Conservation (phyloP, 257 asterid species). For the Thymus mandschuricus region DNA sequence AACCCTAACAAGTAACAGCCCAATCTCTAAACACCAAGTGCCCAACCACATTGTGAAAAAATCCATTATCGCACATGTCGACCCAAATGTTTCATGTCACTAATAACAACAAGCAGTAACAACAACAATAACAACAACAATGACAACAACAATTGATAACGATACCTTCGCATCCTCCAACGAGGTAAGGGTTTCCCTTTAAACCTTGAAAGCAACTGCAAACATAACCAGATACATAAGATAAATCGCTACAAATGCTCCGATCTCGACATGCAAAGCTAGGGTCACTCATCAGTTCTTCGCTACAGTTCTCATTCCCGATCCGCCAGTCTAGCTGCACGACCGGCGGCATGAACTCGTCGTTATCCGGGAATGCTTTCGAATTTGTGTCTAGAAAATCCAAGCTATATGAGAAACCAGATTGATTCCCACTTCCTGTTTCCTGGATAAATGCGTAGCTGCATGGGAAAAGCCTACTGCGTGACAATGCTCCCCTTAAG, state of each 20-base stretch:
- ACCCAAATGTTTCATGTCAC: no score
- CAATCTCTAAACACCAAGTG: no score
- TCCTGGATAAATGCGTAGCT: conserved; percentile 2
- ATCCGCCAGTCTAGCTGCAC: no score
- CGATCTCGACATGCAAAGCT: not conserved
- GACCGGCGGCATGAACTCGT: not conserved
- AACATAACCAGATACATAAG: not conserved
- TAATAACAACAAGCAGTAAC: no score
- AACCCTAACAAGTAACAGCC: no score
- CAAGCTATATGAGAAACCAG: not conserved
- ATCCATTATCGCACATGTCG: no score
- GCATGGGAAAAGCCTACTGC: not conserved
- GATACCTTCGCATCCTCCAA: not conserved
- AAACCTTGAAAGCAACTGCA: not conserved
- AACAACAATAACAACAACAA: no score
- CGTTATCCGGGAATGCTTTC: not conserved
- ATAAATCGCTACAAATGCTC: not conserved
- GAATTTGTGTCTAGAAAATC: not conserved
- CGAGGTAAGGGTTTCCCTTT: not conserved
- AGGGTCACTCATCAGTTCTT: not conserved
- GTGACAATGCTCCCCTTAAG: not conserved
- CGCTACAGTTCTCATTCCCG: not conserved
- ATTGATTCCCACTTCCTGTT: not conserved
- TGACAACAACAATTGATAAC: not conserved
- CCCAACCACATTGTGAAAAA: no score